Percentiles rank a stretch among this genome's conserved stretches.
These are phyloP conservation scores for Saturnispora sanitii DNA, from an alignment of 805 yeast genomes.

Conservation along the genomic window DNA sequence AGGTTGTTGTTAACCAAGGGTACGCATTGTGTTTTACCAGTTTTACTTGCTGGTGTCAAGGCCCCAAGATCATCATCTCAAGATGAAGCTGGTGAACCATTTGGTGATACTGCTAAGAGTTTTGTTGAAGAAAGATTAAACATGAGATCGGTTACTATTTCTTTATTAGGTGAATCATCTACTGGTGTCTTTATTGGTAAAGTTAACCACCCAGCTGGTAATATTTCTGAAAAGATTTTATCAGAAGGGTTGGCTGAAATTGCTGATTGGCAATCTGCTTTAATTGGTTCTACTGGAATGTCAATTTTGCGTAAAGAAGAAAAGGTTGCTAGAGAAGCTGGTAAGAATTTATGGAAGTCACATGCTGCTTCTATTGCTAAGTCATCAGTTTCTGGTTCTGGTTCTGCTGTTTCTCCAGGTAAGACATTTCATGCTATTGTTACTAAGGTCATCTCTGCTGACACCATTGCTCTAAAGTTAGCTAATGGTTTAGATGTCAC, in stretches of 20 bases:
- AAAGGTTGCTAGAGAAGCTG: slow-evolving; percentile 44
- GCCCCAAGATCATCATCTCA: slow-evolving; percentile 56
- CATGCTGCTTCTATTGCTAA: slow-evolving; percentile 15
- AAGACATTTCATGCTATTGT: slow-evolving; percentile 44
- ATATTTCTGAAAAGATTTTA: slow-evolving; percentile 57
- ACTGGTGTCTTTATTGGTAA: slow-evolving; percentile 52
- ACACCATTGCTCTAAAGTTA: slow-evolving; percentile 49
- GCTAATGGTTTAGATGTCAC: slow-evolving; percentile 44
- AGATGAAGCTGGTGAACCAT: slow-evolving; percentile 40
- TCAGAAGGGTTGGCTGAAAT: slow-evolving; percentile 65
- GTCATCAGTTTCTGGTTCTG: slow-evolving; percentile 12
- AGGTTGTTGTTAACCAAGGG: slow-evolving; percentile 35
- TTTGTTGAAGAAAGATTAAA: slow-evolving; percentile 57
- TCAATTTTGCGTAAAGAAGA: slow-evolving; percentile 53
- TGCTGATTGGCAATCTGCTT: slow-evolving; percentile 68
- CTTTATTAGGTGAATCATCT: slow-evolving; percentile 50
- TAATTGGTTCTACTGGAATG: slow-evolving; percentile 61
- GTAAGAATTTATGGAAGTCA: slow-evolving; percentile 47
- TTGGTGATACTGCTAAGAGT: slow-evolving; percentile 54
- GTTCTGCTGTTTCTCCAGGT: slow-evolving; percentile 34
- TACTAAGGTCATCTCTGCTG: slow-evolving; percentile 55
- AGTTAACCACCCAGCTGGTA: slow-evolving; percentile 66
- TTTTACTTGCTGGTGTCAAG: slow-evolving; percentile 64
- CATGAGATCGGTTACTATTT: slow-evolving; percentile 48
- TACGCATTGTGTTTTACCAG: slow-evolving; percentile 49